Evolutionary conservation across 2,329 filamentous ascomycete genomes (phyloP), one percentile per base, ranked within the genome.

Genomic region (Fusarium sp.): DNA sequence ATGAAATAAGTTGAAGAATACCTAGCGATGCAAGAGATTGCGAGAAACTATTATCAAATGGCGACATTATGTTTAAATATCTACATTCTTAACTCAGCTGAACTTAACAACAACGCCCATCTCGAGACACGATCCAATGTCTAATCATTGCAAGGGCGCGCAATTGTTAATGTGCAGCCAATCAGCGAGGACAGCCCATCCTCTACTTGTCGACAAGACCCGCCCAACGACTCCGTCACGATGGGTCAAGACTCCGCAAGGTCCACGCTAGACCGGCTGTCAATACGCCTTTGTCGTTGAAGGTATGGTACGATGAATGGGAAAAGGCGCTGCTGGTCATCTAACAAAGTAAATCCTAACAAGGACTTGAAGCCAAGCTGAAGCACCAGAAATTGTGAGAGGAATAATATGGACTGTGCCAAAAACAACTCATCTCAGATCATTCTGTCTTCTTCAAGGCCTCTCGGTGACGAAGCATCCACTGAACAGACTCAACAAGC

Each of bases 381-480:
- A 45, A 22, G 13, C 22, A 45, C 41, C 4, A 45, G 20, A 22
- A 0, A 45, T 22, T 6, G 41, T 11, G 24, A 50, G 3, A 10
- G 1, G 13, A 43, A 48, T 11, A 48, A 10, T 1, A 6, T 48
- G 2, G 22, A 24, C 20, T 48, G 24, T 13, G 1, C 13, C 22
- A 22, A 22, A 22, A 45, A 22, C n/a, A 13, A 4, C 27, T 4
- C 29, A 20, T 24, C 20, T 37, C 14, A 5, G 35, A 18, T 58
- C 16, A 65, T 31, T 58, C 22, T 9, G 2, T 20, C 29, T 71
- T 71, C 18, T 57, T 61, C 31, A 48, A 16, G 1, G 14, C 33
- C 48, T 72, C 60, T 13, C 63, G 50, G 22, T 65, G 33, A 1
- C 43, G 48, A 18, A 75, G 4, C 72, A 75, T 75, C 72, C 73